Evolutionary conservation across 768 basidiomycete genomes (phyloP), one percentile per base, ranked within the genome.

Genomic region (Agrocybe chaxingu): DNA sequence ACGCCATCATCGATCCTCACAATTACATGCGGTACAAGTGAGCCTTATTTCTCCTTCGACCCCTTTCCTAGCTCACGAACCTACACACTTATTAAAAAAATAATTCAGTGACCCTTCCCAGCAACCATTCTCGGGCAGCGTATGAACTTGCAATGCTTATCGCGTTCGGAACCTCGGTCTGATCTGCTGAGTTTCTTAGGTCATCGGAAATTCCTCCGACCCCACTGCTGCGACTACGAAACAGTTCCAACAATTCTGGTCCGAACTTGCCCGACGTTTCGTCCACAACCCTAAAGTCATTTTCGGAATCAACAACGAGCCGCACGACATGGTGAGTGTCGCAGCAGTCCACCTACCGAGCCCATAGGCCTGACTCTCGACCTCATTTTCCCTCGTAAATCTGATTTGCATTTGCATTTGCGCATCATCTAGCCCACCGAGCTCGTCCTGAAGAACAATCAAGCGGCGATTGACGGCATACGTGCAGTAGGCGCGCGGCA

Each of bases 11-110:
- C 42, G 75, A 77, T 50, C 73, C 75, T 7, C 75, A 75, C 53
- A 76, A 75, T 51, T 75, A 76, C 49, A 77, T 77, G 75, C 66
- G 74, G 46, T 75, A 74, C 65, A 75, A 75, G 75, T 75, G 43
- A 41, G 62, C 29, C n/a, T 38, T 40, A 29, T n/a, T 36, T 36
- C 31, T 43, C 11, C 19, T 34, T 37, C 35, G 41, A 32, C 33
- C 30, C 10, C 16, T 11, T 8, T 53, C 16, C 42, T 34, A 18
- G 16, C 32, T 10, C 10, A 42, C 10, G 10, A 39, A 18, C 12
- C n/a, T 42, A 7, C 1, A 10, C n/a, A 24, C 39, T 8, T 8
- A 39, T 10, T 8, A 11, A 40, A 10, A 43, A 7, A n/a, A 7
- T 8, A 47, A 13, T 33, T 9, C 42, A 75, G 73, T 41, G 75